Evolutionary conservation across 495 filamentous ascomycete genomes (phyloP).

Genomic region (Hyaloscypha finlandica): DNA sequence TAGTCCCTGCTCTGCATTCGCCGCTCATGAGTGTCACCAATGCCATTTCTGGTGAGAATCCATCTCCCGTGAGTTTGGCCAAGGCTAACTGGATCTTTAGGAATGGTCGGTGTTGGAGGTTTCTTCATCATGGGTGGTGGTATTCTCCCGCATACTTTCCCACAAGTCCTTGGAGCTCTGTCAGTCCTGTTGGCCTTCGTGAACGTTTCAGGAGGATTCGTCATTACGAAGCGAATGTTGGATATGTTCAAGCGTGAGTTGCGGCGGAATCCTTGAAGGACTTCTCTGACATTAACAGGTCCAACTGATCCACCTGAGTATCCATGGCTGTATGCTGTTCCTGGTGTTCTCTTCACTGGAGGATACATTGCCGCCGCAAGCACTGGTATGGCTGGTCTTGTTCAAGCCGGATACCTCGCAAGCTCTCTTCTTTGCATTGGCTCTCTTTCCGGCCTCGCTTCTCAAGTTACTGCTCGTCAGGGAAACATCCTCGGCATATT

Average conservation of each 20-base stretch:
- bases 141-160: slow-evolving; percentile 70
- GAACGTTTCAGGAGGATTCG: slow-evolving; percentile 80
- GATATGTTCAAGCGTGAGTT: slow-evolving; percentile 77
- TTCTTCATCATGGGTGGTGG: slow-evolving; percentile 81
- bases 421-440: slow-evolving; percentile 76
- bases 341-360: slow-evolving; percentile 70
- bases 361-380: slow-evolving; percentile 74
- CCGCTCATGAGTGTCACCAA: slow-evolving; percentile 87
- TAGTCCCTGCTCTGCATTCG: slow-evolving; percentile 73
- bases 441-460: slow-evolving; percentile 55
- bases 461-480: slow-evolving; percentile 74
- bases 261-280: neutral
- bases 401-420: slow-evolving; percentile 78
- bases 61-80: neutral
- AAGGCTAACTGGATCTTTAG: slow-evolving; percentile 28
- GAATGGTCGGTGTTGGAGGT: slow-evolving; percentile 80
- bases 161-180: slow-evolving; percentile 70
- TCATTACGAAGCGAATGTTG: slow-evolving; percentile 86
- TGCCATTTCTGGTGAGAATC: slow-evolving; percentile 67
- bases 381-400: slow-evolving; percentile 76
- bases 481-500: slow-evolving; percentile 82
- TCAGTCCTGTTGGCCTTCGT: slow-evolving; percentile 81
- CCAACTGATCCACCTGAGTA: slow-evolving; percentile 81
- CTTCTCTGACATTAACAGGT: slow-evolving; percentile 39
- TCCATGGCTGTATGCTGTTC: slow-evolving; percentile 78